Base-by-base conservation (phyloP, 2,329 filamentous ascomycete genomes). In the Ascomycota sp. region DNA sequence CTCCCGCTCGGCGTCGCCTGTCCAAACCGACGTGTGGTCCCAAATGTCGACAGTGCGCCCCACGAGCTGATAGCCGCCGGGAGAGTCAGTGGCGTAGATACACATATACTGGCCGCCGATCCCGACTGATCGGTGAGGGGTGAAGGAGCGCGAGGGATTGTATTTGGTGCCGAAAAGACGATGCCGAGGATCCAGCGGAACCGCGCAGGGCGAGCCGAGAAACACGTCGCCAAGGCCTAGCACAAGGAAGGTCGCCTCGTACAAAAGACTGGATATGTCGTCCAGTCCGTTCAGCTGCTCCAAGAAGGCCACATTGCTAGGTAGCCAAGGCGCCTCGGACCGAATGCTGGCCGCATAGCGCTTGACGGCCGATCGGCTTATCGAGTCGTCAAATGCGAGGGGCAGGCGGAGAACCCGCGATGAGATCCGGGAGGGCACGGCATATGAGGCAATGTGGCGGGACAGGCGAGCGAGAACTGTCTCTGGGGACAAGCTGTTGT, bases 281-380 rank as follows among this genome's bases (percentile, higher is more conserved):
- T 41, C 35, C 11, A 52, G 35, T 0, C 43, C 48, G 33, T 55
- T 55, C 8, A 53, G 37, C 26, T 39, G 35, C 30, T 49, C 42
- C 3, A 58, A 36, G 32, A 75, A 76, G 1, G 62, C 55, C 25
- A 73, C 53, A 31, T 74, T 74, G 37, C 68, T 65, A 0, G 71
- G 71, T 0, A 75, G 53, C 41, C 71, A 76, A 0, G 65, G 60
- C 0, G 71, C 71, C 29, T 69, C 60, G 1, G 63, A 57, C 6
- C 71, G 58, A 36, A 72, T 68, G 1, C 68, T 74, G 17, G 64
- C 63, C 42, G 63, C 63, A 44, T 76, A 76, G 4, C 70, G 57
- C 27, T 65, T 50, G 1, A 70, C 59, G 0, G 69, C 69, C 22
- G 64, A 58, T 13, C 56, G 41, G 32, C 45, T 48, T n/a, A 48